Conservation (phyloP, 257 asterid genomes). For the Solanum sparsipilum region DNA sequence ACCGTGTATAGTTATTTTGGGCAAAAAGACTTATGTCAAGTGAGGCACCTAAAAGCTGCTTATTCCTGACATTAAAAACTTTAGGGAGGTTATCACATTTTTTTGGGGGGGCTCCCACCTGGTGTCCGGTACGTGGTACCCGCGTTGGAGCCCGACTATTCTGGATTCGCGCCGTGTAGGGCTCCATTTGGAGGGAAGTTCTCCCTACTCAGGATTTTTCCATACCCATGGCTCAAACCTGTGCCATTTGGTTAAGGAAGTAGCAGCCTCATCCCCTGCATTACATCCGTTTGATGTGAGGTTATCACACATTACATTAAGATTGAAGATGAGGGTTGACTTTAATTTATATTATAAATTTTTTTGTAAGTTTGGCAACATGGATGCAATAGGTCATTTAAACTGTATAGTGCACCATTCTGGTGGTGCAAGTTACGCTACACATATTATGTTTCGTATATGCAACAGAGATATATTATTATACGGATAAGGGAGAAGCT, state of each 20-base stretch:
- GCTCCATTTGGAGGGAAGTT: too few species aligned
- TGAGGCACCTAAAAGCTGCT: not conserved
- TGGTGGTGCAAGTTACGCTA: not conserved
- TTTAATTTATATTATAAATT: not conserved
- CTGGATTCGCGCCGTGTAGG: too few species aligned
- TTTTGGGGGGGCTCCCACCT: not conserved
- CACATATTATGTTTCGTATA: not conserved
- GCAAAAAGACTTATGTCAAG: not conserved
- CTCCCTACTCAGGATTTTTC: too few species aligned
- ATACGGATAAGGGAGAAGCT: not conserved
- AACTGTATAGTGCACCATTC: not conserved
- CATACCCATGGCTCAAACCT: too few species aligned
- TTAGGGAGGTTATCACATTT: not conserved
- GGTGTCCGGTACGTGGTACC: not conserved
- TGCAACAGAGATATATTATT: not conserved
- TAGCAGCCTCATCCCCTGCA: not conserved
- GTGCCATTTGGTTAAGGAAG: too few species aligned
- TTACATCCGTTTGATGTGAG: not conserved
- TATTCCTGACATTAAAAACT: not conserved
- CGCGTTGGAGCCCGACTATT: not conserved
- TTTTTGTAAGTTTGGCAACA: not conserved
- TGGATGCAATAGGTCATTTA: not conserved
- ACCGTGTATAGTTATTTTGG: not conserved
- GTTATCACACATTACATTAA: not conserved
- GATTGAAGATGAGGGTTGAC: not conserved